Percentiles rank a stretch among this genome's conserved stretches.
Conservation (phyloP, 176 grass and related monocot genomes). For the Musa troglodytarum region DNA sequence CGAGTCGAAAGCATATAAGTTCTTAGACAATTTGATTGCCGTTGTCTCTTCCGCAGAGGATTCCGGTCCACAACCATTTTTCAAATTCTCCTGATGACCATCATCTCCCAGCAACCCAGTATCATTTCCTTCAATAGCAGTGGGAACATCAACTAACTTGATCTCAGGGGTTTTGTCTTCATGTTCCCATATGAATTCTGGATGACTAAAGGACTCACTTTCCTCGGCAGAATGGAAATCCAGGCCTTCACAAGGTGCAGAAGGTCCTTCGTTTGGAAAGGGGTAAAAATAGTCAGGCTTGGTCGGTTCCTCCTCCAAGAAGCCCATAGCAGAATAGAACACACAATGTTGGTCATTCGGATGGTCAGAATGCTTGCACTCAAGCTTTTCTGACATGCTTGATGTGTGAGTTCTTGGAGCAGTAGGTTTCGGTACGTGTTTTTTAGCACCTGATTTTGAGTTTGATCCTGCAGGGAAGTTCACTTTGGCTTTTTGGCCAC, state of each 20-base stretch:
- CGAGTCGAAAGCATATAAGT: constrained; percentile 29
- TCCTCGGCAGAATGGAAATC: constrained; percentile 21
- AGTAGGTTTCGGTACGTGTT: not conserved
- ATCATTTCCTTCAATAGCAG: not conserved
- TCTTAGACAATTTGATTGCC: constrained; percentile 13
- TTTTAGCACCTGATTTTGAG: not conserved
- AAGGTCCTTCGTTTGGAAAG: constrained; percentile 5
- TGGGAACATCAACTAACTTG: constrained; percentile 8
- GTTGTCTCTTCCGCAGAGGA: constrained; percentile 13
- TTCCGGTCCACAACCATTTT: constrained; percentile 11
- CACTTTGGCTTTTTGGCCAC: constrained; percentile 46
- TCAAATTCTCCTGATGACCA: constrained; percentile 23
- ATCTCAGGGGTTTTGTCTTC: constrained; percentile 29
- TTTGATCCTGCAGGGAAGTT: constrained; percentile 27
- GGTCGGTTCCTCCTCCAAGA: constrained; percentile 10
- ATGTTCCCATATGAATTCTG: constrained; percentile 21
- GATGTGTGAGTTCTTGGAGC: not conserved
- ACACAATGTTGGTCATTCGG: not conserved
- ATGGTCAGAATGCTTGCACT: not conserved
- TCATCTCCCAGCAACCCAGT: constrained; percentile 5
- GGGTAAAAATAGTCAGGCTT: constrained; percentile 7
- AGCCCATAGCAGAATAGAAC: not conserved
- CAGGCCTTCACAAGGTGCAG: not conserved
- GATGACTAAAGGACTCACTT: constrained; percentile 23
- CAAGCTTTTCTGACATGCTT: not conserved